Evolutionary conservation across 192 early-diverging fungal genomes (phyloP).

Genomic region (Rhizophagus sp.): DNA sequence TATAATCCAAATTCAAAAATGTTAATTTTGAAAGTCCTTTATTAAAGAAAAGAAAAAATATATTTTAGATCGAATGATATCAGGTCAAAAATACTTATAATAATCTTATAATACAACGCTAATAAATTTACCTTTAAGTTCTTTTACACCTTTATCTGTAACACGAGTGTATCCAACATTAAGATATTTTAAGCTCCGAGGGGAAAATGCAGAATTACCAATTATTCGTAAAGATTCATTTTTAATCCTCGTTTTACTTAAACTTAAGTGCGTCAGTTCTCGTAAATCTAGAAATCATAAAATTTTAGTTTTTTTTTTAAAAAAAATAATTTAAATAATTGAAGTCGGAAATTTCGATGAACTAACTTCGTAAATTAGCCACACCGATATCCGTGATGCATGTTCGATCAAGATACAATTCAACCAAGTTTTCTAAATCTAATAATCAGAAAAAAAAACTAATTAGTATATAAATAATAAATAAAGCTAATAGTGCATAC

Average conservation of each 20-base stretch:
- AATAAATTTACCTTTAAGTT: background rate
- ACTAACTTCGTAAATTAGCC: background rate
- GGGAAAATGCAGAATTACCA: background rate
- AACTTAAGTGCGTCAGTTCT: background rate
- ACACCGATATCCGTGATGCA: background rate
- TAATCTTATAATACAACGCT: background rate
- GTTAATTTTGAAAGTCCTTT: background rate
- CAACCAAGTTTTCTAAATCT: background rate
- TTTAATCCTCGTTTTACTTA: background rate
- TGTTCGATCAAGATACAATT: conserved; percentile 10
- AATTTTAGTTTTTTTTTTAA: background rate
- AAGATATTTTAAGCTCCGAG: conserved; percentile 1
- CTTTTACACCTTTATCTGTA: conserved; percentile 9
- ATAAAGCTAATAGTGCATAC: background rate
- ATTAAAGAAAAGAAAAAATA: background rate
- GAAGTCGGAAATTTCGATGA: background rate
- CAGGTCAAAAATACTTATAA: background rate
- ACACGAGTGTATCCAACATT: background rate
- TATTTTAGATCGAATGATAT: background rate
- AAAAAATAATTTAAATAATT: background rate
- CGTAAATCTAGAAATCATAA: background rate
- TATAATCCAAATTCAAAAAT: background rate
- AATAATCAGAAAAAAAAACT: background rate
- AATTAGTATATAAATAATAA: background rate
- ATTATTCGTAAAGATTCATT: background rate